Conservation (phyloP, 768 basidiomycete species). For the Hortiboletus flavorubellus region DNA sequence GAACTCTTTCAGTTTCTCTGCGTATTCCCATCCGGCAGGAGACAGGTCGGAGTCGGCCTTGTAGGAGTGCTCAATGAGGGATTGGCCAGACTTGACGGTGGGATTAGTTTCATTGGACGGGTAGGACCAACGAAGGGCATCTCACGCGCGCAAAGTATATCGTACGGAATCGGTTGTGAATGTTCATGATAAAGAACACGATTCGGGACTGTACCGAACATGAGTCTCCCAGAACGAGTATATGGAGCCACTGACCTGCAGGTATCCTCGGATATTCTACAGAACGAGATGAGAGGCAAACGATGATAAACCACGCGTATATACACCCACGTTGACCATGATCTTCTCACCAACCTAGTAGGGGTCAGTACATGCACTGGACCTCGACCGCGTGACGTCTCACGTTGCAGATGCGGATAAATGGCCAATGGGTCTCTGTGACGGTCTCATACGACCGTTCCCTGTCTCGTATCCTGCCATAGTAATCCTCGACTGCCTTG, state of each 20-base stretch:
- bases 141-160: constrained; percentile 96
- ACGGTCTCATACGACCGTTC: constrained; percentile 89
- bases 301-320: not conserved
- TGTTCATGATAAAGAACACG: constrained; percentile 99
- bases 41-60: constrained; percentile 98
- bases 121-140: not conserved
- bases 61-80: constrained; percentile 96
- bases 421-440: constrained; percentile 88
- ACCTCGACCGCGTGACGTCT: constrained; percentile 13
- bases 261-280: constrained; percentile 83
- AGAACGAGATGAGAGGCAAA: not conserved
- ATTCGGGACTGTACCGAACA: constrained; percentile 67
- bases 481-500: constrained; percentile 89
- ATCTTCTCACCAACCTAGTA: constrained; percentile 90
- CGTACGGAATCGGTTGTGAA: constrained; percentile 87
- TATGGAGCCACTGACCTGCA: constrained; percentile 55
- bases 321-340: constrained; percentile 74
- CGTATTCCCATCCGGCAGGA: constrained; percentile 93
- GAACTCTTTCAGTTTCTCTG: constrained; percentile 85
- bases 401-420: constrained; percentile 91
- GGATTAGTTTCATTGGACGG: not conserved
- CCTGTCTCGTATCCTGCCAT: constrained; percentile 80
- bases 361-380: constrained; percentile 6
- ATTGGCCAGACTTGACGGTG: constrained; percentile 82
- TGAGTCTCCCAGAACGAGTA: not conserved